These are phyloP conservation scores for Phaeophleospora eucalypticola DNA, from an alignment of 2,329 filamentous ascomycete genomes.

Conservation along the genomic window DNA sequence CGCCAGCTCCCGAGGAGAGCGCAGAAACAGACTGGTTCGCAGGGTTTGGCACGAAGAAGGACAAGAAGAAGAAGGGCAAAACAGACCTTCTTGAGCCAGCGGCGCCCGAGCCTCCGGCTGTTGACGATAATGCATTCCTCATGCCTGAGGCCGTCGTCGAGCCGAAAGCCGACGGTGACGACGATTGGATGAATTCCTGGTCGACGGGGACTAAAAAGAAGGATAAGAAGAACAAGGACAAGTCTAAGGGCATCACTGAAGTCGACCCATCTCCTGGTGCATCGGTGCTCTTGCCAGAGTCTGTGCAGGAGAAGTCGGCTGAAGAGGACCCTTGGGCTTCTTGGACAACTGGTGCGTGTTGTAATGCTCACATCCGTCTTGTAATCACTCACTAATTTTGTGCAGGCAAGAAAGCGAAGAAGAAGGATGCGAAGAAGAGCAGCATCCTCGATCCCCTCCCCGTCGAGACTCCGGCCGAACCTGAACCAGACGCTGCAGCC, in stretches of 20 bases:
- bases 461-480: constrained; percentile 38
- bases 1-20: constrained; percentile 22
- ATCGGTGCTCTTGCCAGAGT: constrained; percentile 43
- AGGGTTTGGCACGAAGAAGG: constrained; percentile 48
- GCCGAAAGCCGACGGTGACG: constrained; percentile 45
- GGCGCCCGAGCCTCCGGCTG: constrained; percentile 17
- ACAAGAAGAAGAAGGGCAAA: constrained; percentile 43
- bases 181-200: constrained; percentile 53
- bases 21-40: constrained; percentile 53
- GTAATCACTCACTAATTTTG: background rate
- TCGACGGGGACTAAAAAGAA: constrained; percentile 52
- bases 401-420: constrained; percentile 48
- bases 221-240: constrained; percentile 46
- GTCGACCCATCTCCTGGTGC: constrained; percentile 30
- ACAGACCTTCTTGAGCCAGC: constrained; percentile 13
- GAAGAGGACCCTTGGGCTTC: constrained; percentile 32
- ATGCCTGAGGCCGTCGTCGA: constrained; percentile 49
- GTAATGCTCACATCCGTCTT: no score
- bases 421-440: constrained; percentile 50
- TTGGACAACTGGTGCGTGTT: constrained; percentile 17
- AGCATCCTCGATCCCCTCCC: constrained; percentile 12
- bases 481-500: constrained; percentile 39
- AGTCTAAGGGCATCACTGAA: constrained; percentile 41
- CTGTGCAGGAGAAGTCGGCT: constrained; percentile 32
- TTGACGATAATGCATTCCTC: constrained; percentile 20